Evolutionary conservation across 148 eudicot genomes (phyloP).

Genomic region (Vaccinium macrocarpon): DNA sequence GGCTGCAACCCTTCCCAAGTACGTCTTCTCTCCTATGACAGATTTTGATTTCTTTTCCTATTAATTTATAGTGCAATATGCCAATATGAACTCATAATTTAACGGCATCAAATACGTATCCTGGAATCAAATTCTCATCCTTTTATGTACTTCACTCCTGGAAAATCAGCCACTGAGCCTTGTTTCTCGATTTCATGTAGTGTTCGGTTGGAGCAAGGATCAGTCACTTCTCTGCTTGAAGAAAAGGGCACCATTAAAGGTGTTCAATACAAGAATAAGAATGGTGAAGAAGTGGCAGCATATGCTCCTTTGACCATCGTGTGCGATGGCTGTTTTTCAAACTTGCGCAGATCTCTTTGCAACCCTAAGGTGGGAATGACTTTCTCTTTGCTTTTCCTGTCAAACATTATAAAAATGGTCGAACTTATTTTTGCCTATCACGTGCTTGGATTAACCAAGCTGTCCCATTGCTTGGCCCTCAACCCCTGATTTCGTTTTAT

Average conservation of each 20-base stretch:
- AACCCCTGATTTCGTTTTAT: conserved; percentile 13
- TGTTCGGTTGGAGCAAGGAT: conserved; percentile 78
- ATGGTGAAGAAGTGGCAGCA: conserved; percentile 57
- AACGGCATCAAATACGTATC: not conserved
- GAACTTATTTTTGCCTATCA: not conserved
- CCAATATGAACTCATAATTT: not conserved
- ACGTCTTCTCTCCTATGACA: conserved; percentile 15
- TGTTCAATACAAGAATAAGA: conserved; percentile 68
- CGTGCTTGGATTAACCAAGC: not conserved
- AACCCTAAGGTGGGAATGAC: conserved; percentile 52
- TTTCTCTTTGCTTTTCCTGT: not conserved
- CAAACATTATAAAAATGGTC: not conserved
- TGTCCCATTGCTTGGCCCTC: conserved; percentile 2
- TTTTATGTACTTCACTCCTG: not conserved
- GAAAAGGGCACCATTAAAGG: conserved; percentile 71
- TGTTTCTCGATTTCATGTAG: conserved; percentile 31
- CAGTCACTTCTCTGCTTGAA: conserved; percentile 81
- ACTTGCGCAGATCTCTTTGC: conserved; percentile 74
- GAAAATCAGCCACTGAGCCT: not conserved
- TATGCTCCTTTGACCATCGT: conserved; percentile 86
- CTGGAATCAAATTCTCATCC: not conserved
- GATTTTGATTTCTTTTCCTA: not conserved
- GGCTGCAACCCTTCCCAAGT: conserved; percentile 77
- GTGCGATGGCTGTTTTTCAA: conserved; percentile 91
- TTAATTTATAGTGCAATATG: not conserved